phyloP scores from a whole-genome alignment of 495 filamentous ascomycete genomes.

The Neurospora tetraspora region DNA sequence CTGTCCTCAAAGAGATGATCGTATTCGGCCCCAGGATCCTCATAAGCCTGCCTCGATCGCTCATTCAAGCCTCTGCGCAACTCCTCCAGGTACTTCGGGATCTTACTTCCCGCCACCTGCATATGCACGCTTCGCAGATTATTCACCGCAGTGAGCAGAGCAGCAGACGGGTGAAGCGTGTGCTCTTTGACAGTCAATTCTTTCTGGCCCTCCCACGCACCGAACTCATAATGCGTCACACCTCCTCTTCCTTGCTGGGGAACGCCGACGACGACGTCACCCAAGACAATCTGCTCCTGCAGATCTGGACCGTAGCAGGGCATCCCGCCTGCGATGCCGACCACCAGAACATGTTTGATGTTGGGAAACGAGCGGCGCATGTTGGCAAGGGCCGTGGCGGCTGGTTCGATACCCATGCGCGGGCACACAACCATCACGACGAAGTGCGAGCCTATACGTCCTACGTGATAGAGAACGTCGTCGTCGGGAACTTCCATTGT shows the following conservation, averaged over 20 bases:
- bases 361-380: conserved; percentile 31
- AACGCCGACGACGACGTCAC: conserved; percentile 18
- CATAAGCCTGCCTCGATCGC: too few species aligned
- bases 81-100: conserved; percentile 12
- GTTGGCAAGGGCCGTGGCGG: too few species aligned
- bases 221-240: conserved; percentile 23
- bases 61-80: too few species aligned
- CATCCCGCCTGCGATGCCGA: conserved; percentile 37
- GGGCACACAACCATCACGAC: too few species aligned
- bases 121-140: conserved; percentile 8
- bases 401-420: too few species aligned
- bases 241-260: conserved; percentile 6
- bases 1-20: too few species aligned
- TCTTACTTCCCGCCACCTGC: conserved; percentile 3
- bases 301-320: conserved; percentile 8
- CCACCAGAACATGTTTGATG: conserved; percentile 34
- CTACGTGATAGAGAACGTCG: too few species aligned
- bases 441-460: too few species aligned
- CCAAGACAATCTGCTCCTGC: conserved; percentile 23
- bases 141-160: conserved; percentile 12
- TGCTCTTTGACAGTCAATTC: not conserved
- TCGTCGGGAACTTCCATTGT: too few species aligned
- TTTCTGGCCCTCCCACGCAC: not conserved
- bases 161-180: conserved; percentile 17
- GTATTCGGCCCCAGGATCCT: too few species aligned